These are phyloP conservation scores for Solanum piurae DNA, from an alignment of 257 asterid species.

Conservation along the genomic window DNA sequence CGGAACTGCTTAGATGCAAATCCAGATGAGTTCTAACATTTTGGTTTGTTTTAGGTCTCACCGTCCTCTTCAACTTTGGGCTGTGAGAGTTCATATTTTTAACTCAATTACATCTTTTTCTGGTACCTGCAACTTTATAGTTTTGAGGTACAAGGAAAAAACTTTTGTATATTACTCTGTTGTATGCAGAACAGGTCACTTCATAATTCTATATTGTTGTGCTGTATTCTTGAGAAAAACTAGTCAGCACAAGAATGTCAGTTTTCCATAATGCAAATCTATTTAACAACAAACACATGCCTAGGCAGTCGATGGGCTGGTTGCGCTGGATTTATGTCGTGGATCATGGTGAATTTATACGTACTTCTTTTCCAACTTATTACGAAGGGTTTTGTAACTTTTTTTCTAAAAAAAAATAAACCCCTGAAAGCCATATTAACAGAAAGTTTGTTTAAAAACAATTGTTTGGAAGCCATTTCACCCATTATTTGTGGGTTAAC, in stretches of 20 bases:
- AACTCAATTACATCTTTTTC: background rate
- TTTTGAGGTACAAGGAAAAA: background rate
- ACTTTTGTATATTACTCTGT: background rate
- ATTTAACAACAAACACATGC: too few species aligned
- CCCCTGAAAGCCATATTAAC: too few species aligned
- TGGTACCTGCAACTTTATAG: background rate
- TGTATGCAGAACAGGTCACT: background rate
- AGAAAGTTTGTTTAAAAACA: too few species aligned
- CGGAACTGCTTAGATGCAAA: slow-evolving; percentile 29
- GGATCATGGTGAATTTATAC: too few species aligned
- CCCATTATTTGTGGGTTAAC: too few species aligned
- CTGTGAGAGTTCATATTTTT: background rate
- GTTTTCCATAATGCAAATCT: background rate
- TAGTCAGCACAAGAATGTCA: background rate
- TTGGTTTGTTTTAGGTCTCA: background rate
- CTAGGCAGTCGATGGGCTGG: too few species aligned
- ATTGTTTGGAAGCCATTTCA: too few species aligned
- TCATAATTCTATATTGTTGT: background rate
- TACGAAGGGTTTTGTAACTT: too few species aligned
- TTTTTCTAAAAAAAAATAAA: too few species aligned
- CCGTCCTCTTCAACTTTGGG: background rate
- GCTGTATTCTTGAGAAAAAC: background rate
- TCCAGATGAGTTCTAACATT: background rate
- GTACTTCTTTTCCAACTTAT: too few species aligned
- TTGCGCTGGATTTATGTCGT: too few species aligned